phyloP scores from a whole-genome alignment of 345 rosid genomes.

The Durio zibethinus region DNA sequence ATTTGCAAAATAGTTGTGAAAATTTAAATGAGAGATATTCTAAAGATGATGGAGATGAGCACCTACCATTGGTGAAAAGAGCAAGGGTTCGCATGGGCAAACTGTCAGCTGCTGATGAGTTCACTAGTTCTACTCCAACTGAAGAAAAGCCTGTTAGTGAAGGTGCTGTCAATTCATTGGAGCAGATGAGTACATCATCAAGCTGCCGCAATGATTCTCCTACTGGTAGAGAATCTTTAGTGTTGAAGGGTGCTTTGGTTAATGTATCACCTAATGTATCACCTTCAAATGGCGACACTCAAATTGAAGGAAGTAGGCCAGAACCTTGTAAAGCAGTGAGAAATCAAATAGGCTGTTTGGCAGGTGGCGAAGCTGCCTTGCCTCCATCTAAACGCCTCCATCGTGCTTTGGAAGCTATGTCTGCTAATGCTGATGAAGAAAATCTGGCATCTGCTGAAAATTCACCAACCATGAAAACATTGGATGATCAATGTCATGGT shows the following conservation, averaged over 20 bases:
- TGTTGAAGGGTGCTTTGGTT: slow-evolving; percentile 30
- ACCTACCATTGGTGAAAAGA: slow-evolving; percentile 82
- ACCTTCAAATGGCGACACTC: slow-evolving; percentile 29
- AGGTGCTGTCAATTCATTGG: slow-evolving; percentile 26
- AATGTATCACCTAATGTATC: no score
- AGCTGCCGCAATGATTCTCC: slow-evolving; percentile 26
- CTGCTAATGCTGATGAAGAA: slow-evolving; percentile 63
- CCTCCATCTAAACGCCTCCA: slow-evolving; percentile 79
- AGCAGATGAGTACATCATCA: slow-evolving; percentile 33
- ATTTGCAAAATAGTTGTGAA: slow-evolving; percentile 37
- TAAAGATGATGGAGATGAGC: slow-evolving; percentile 85
- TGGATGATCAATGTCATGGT: slow-evolving; percentile 25
- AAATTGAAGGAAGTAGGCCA: slow-evolving; percentile 32
- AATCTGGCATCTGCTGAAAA: slow-evolving; percentile 33
- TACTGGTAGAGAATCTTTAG: slow-evolving; percentile 25
- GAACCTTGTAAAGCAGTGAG: slow-evolving; percentile 34
- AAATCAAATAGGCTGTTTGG: slow-evolving; percentile 44
- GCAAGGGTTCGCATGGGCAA: slow-evolving; percentile 94
- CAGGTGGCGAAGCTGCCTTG: slow-evolving; percentile 67
- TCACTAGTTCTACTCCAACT: slow-evolving; percentile 25
- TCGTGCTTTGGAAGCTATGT: slow-evolving; percentile 77
- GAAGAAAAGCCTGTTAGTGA: slow-evolving; percentile 43
- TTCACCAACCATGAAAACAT: no score
- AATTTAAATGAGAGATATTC: slow-evolving; percentile 32
- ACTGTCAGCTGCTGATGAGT: slow-evolving; percentile 39